Conservation (phyloP, 495 filamentous ascomycete genomes). For the Choiromyces venosus region DNA sequence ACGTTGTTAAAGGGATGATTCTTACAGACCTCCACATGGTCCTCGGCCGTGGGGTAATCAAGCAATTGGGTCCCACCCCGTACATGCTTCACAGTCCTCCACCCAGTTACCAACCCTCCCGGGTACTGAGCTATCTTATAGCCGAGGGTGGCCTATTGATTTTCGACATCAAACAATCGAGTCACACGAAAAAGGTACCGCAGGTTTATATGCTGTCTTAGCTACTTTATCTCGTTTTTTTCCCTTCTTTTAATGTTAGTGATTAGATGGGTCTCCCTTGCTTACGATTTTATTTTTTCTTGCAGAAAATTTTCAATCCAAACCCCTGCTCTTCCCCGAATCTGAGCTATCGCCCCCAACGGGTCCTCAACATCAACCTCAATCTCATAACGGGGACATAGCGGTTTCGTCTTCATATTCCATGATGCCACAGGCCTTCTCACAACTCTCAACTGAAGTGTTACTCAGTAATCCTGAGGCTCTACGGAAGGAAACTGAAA, state of each 20-base stretch:
- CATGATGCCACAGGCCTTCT: background rate
- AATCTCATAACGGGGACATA: background rate
- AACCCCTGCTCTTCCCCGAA: background rate
- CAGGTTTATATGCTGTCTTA: slow-evolving; percentile 8
- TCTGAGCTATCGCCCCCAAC: slow-evolving; percentile 2
- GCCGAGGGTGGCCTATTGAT: background rate
- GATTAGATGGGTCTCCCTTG: slow-evolving; percentile 1
- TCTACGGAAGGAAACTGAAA: slow-evolving; percentile 61
- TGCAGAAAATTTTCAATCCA: slow-evolving; percentile 19
- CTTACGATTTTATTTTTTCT: slow-evolving; percentile 16
- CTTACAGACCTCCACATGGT: background rate
- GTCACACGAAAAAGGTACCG: slow-evolving; percentile 20
- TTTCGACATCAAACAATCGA: slow-evolving; percentile 14
- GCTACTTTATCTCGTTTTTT: background rate
- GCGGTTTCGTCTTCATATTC: background rate
- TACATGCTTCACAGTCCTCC: background rate
- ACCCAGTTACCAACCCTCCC: background rate
- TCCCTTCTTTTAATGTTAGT: background rate
- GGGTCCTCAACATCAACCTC: slow-evolving; percentile 15
- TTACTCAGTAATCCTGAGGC: slow-evolving; percentile 39
- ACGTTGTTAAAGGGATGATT: background rate
- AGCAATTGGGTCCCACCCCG: background rate
- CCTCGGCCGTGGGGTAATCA: background rate
- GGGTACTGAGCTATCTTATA: background rate
- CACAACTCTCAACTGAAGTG: background rate